Conservation (phyloP, 306 rosid genomes). For the Lathyrus oleraceus region DNA sequence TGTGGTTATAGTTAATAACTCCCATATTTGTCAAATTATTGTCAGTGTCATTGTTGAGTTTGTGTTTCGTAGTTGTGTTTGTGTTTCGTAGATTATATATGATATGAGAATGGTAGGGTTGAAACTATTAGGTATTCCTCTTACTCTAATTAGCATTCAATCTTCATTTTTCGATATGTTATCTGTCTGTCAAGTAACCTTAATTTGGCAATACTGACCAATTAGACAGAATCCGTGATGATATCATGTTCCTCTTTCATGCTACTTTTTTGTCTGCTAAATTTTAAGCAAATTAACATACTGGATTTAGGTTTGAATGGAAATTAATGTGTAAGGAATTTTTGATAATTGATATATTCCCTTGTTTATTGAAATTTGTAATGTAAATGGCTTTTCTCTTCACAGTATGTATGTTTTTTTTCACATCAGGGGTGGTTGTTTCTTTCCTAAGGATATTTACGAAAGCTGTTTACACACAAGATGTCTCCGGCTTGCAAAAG, state of each 20-base stretch:
- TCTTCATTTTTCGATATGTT: background rate
- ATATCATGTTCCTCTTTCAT: background rate
- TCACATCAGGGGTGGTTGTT: too few relatives aligned
- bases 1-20: background rate
- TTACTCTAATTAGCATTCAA: background rate
- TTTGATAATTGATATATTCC: conserved; percentile 15
- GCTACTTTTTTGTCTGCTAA: background rate
- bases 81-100: background rate
- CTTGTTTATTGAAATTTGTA: conserved; percentile 15
- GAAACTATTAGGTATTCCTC: background rate
- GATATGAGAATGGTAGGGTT: background rate
- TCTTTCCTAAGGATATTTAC: too few relatives aligned
- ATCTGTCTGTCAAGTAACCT: background rate
- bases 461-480: too few relatives aligned
- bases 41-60: background rate
- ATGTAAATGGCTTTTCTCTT: background rate
- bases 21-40: too few relatives aligned
- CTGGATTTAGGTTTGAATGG: background rate
- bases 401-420: too few relatives aligned
- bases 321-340: conserved; percentile 8
- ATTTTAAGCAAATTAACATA: background rate
- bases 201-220: background rate
- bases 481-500: too few relatives aligned
- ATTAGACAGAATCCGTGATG: background rate
- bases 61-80: background rate